Conservation (phyloP, 2,329 filamentous ascomycete species). For the Colletotrichum lupini region DNA sequence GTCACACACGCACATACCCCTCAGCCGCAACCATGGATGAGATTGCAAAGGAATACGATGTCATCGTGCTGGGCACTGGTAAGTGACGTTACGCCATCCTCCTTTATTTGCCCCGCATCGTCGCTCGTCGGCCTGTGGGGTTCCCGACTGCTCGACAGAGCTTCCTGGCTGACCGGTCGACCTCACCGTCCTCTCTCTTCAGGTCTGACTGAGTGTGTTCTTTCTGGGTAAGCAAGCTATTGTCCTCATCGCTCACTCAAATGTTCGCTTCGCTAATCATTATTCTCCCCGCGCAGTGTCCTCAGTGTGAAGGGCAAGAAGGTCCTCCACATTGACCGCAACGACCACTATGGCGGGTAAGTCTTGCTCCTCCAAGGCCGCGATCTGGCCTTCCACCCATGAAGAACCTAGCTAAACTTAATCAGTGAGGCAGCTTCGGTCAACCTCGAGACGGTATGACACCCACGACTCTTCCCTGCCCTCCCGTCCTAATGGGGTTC, state of each 20-base stretch:
- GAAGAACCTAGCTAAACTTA: conserved; percentile 16
- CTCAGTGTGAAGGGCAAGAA: conserved; percentile 99
- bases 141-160: conserved; percentile 39
- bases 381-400: not conserved
- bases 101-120: conserved; percentile 40
- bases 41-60: conserved; percentile 98
- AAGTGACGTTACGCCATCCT: conserved; percentile 51
- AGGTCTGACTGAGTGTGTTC: conserved; percentile 99
- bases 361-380: conserved; percentile 48
- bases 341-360: conserved; percentile 98
- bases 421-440: conserved; percentile 91
- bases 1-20: not conserved
- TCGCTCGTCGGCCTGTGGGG: conserved; percentile 36
- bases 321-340: conserved; percentile 98
- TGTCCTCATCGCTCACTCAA: not conserved
- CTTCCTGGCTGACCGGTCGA: conserved; percentile 39
- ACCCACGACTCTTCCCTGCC: conserved; percentile 42
- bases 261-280: conserved; percentile 8
- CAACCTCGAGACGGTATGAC: conserved; percentile 87
- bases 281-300: conserved; percentile 68
- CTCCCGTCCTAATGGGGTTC: conserved; percentile 22
- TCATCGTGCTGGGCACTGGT: conserved; percentile 98
- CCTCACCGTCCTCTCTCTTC: conserved; percentile 40
- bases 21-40: conserved; percentile 81
- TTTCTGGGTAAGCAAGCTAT: conserved; percentile 80